These are phyloP conservation scores for Annulohypoxylon moriforme DNA, from an alignment of 495 filamentous ascomycete species.

Conservation along the genomic window DNA sequence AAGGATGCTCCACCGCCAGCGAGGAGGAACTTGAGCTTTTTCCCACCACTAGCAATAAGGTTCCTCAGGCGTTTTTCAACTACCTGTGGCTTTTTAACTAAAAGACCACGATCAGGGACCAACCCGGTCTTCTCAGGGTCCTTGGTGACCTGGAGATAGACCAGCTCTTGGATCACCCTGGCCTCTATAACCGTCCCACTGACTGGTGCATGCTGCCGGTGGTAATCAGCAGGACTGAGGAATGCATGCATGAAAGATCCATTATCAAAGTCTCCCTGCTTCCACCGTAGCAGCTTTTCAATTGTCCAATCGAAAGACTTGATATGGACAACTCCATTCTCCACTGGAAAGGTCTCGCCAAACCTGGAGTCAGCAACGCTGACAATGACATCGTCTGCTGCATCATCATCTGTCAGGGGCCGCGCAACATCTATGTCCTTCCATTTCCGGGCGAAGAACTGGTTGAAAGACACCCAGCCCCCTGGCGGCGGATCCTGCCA, in stretches of 20 bases:
- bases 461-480: slow-evolving; percentile 53
- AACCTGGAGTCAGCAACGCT: slow-evolving; percentile 56
- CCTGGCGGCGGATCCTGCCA: slow-evolving; percentile 33
- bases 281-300: slow-evolving; percentile 50
- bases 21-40: background rate
- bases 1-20: background rate
- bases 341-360: slow-evolving; percentile 40
- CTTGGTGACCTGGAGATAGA: slow-evolving; percentile 45
- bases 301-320: slow-evolving; percentile 58
- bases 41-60: background rate
- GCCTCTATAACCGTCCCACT: slow-evolving; percentile 51
- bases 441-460: slow-evolving; percentile 52
- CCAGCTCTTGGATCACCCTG: slow-evolving; percentile 44
- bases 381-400: slow-evolving; percentile 50
- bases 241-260: slow-evolving; percentile 58
- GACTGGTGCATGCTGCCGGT: slow-evolving; percentile 62
- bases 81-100: background rate
- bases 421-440: slow-evolving; percentile 42
- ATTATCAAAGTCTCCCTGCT: slow-evolving; percentile 49
- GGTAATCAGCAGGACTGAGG: slow-evolving; percentile 59
- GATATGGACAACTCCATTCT: slow-evolving; percentile 47
- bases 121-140: slow-evolving; percentile 1
- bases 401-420: slow-evolving; percentile 53
- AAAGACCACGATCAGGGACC: background rate
- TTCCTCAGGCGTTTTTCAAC: background rate